phyloP scores from a whole-genome alignment of 2,329 filamentous ascomycete genomes.

The Aspergillus sp. region DNA sequence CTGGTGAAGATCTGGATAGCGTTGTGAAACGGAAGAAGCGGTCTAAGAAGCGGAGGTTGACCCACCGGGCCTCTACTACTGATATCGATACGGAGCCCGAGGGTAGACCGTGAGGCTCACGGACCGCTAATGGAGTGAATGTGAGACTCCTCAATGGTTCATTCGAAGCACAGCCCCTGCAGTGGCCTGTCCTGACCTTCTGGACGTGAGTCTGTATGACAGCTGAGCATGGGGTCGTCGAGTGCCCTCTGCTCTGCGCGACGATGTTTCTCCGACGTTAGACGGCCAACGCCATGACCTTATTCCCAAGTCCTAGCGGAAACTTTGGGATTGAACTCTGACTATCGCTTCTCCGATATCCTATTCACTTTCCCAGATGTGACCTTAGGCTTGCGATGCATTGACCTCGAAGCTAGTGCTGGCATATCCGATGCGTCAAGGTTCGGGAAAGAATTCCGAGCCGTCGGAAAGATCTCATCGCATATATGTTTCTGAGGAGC shows the following conservation, averaged over 20 bases:
- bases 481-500: not conserved
- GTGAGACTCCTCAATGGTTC: not conserved
- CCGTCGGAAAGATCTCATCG: not conserved
- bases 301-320: too few species aligned
- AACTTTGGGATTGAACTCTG: not conserved
- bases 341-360: not conserved
- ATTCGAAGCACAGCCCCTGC: too few species aligned
- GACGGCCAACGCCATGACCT: too few species aligned
- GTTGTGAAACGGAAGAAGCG: conserved; percentile 20
- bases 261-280: too few species aligned
- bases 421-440: not conserved
- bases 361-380: not conserved
- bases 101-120: conserved; percentile 12
- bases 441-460: not conserved
- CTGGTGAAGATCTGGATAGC: conserved; percentile 23
- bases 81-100: conserved; percentile 25
- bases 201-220: not conserved
- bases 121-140: not conserved
- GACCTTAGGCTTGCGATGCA: not conserved
- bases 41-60: conserved; percentile 28
- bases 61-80: conserved; percentile 18
- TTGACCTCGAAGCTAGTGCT: not conserved
- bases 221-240: too few species aligned
- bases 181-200: not conserved
- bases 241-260: too few species aligned